phyloP scores from a whole-genome alignment of 176 grass and related monocot species.

The Rhipidocladum racemiflorum region DNA sequence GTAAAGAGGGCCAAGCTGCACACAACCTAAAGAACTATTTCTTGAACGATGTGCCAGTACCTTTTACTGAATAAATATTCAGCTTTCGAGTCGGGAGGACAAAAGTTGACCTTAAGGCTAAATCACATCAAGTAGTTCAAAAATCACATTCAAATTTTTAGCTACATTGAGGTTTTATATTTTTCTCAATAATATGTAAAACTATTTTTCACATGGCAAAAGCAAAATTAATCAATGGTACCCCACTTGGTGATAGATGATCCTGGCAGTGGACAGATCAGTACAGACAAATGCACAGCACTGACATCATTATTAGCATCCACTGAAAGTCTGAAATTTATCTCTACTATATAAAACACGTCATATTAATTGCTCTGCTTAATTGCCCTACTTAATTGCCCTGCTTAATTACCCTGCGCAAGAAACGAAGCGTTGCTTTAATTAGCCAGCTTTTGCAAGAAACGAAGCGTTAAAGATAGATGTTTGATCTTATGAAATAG shows the following conservation, averaged over 20 bases:
- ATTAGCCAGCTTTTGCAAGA: no score
- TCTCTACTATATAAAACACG: no score
- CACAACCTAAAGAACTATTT: slow-evolving; percentile 3
- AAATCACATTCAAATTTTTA: not conserved
- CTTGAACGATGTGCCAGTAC: not conserved
- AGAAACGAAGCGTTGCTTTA: no score
- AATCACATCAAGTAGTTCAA: slow-evolving; percentile 6
- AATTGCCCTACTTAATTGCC: no score
- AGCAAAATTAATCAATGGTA: not conserved
- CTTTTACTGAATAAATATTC: not conserved
- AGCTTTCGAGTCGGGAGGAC: not conserved
- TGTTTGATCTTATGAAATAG: no score
- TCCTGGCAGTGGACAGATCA: not conserved
- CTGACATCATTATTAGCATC: slow-evolving; percentile 13
- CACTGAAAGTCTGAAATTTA: no score
- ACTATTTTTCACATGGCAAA: not conserved
- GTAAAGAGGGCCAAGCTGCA: slow-evolving; percentile 13
- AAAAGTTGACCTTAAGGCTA: slow-evolving; percentile 18
- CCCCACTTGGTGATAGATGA: not conserved
- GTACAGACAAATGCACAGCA: not conserved
- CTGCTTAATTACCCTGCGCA: no score
- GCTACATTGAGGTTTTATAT: not conserved
- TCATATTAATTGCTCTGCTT: no score
- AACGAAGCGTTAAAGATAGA: no score
- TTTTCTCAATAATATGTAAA: not conserved